These are phyloP conservation scores for Termitomyces sp. DNA, from an alignment of 768 basidiomycete species.

Conservation along the genomic window DNA sequence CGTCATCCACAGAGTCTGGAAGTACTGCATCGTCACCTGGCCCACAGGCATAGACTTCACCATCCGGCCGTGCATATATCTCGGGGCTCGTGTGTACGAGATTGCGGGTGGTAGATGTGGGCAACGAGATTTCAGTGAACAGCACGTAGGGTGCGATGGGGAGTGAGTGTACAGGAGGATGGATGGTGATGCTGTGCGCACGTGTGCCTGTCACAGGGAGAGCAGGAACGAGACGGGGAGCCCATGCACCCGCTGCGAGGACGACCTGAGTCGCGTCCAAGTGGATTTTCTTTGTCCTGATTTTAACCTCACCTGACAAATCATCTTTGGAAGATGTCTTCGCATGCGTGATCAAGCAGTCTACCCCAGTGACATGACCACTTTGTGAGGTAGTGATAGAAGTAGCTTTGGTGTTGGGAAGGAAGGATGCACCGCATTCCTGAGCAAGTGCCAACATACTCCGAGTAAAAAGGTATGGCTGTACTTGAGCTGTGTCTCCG, in stretches of 20 bases:
- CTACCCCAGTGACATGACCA: constrained; percentile 44
- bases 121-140: constrained; percentile 66
- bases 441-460: constrained; percentile 64
- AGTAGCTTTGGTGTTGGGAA: constrained; percentile 38
- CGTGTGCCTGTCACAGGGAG: constrained; percentile 61
- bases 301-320: constrained; percentile 12
- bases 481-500: constrained; percentile 70
- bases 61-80: constrained; percentile 66
- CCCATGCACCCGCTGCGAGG: constrained; percentile 87
- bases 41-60: constrained; percentile 75
- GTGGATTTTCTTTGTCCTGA: constrained; percentile 18
- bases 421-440: constrained; percentile 44
- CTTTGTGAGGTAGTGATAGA: constrained; percentile 29
- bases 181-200: constrained; percentile 70
- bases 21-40: constrained; percentile 70
- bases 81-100: constrained; percentile 44
- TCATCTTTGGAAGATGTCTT: neutral
- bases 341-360: constrained; percentile 25
- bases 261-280: constrained; percentile 65
- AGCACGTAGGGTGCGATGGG: constrained; percentile 70
- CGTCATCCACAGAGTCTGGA: constrained; percentile 68
- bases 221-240: constrained; percentile 47
- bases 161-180: constrained; percentile 33
- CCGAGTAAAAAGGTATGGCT: constrained; percentile 69
- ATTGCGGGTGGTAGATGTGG: constrained; percentile 1